A percentile compares a stretch with the other conserved stretches of the same genome.
These are phyloP conservation scores for Paulownia fortunei DNA, from an alignment of 257 asterid genomes.

Conservation along the genomic window DNA sequence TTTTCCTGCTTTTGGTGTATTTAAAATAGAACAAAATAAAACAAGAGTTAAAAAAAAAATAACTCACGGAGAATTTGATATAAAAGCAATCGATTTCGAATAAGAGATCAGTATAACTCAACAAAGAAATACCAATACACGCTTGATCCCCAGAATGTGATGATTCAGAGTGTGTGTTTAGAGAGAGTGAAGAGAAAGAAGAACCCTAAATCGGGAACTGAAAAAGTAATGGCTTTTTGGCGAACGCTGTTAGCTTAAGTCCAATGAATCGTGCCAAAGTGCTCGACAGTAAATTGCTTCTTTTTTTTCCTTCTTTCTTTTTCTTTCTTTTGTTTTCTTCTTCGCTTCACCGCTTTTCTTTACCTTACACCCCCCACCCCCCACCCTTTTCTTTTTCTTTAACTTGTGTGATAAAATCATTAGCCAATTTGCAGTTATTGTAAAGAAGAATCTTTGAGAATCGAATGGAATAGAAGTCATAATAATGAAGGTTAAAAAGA, in stretches of 20 bases:
- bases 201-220: slow-evolving; percentile 47
- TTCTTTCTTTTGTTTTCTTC: slow-evolving; percentile 1
- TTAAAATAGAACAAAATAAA: neutral
- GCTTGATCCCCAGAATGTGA: slow-evolving; percentile 26
- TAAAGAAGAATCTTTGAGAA: slow-evolving; percentile 17
- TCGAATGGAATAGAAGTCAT: slow-evolving; percentile 4
- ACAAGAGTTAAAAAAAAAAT: neutral
- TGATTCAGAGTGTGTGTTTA: slow-evolving; percentile 10
- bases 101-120: slow-evolving; percentile 15
- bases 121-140: neutral
- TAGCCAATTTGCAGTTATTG: neutral
- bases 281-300: slow-evolving; percentile 18
- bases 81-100: neutral
- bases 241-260: slow-evolving; percentile 25
- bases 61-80: slow-evolving; percentile 32
- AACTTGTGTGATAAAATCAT: neutral
- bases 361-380: neutral
- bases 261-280: slow-evolving; percentile 30
- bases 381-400: neutral
- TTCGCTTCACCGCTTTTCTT: neutral
- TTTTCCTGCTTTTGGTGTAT: neutral
- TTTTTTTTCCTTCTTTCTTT: neutral
- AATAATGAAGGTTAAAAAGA: slow-evolving; percentile 8
- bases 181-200: slow-evolving; percentile 27
- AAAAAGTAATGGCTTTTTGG: slow-evolving; percentile 33